Evolutionary conservation across 345 rosid genomes (phyloP).

Genomic region (Hevea brasiliensis): DNA sequence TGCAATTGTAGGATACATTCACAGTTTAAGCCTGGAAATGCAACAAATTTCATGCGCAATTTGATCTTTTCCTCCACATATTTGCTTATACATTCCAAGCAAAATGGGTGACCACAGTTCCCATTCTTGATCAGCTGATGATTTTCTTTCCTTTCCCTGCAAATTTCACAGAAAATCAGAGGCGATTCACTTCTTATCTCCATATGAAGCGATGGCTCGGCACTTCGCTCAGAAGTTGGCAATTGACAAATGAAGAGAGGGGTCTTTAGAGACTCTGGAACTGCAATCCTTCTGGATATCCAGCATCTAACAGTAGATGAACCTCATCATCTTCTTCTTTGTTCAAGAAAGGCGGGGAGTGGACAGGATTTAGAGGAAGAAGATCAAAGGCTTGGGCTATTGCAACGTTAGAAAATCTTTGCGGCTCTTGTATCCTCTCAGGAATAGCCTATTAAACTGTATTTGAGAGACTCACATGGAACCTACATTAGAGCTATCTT

Average conservation of each 20-base stretch:
- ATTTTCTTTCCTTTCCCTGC: background rate
- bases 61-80: background rate
- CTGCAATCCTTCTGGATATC: constrained; percentile 9
- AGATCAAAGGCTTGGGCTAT: background rate
- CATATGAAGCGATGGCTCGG: background rate
- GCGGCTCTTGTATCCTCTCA: no score
- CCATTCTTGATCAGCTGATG: background rate
- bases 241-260: constrained; percentile 1
- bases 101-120: background rate
- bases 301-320: background rate
- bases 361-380: no score
- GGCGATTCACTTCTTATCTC: background rate
- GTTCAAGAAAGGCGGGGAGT: no score
- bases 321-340: background rate
- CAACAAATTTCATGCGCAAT: background rate
- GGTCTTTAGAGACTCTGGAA: constrained; percentile 7
- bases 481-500: no score
- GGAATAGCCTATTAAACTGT: no score
- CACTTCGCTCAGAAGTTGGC: background rate
- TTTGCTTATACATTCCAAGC: background rate
- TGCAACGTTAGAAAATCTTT: no score
- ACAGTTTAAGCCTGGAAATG: background rate
- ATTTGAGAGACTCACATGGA: no score
- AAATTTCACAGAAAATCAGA: constrained; percentile 1
- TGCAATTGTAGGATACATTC: background rate